These are phyloP conservation scores for Avena insularis DNA, from an alignment of 176 grass and related monocot species.

Conservation along the genomic window DNA sequence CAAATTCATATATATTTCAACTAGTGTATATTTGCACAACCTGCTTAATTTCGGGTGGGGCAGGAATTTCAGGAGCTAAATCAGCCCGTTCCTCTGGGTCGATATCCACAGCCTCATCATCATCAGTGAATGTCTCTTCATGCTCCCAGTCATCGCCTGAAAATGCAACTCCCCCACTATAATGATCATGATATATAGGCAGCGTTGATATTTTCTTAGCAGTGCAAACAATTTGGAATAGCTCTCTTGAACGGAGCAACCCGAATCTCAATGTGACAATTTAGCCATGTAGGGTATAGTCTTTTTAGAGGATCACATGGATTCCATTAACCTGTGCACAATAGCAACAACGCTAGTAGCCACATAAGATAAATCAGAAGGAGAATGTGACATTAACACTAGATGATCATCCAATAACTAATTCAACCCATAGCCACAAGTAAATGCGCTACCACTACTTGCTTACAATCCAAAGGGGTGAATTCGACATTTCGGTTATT, in stretches of 20 bases:
- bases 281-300: neutral
- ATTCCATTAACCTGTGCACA: conserved; percentile 19
- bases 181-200: conserved; percentile 9
- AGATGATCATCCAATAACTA: conserved; percentile 18
- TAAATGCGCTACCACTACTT: neutral
- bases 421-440: neutral
- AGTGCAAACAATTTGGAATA: conserved; percentile 34
- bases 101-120: conserved; percentile 95
- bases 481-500: neutral
- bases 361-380: conserved; percentile 1
- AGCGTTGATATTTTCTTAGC: conserved; percentile 28
- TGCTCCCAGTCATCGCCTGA: conserved; percentile 99
- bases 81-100: conserved; percentile 92
- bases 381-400: neutral
- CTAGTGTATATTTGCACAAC: conserved; percentile 38
- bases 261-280: neutral
- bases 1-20: neutral
- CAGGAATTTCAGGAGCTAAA: conserved; percentile 97
- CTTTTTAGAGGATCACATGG: neutral
- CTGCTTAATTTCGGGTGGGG: conserved; percentile 90
- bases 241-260: conserved; percentile 13
- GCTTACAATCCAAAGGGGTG: neutral
- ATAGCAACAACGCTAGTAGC: conserved; percentile 12
- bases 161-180: conserved; percentile 20
- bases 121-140: conserved; percentile 97